These are phyloP conservation scores for Coniella lustricola DNA, from an alignment of 2,329 filamentous ascomycete genomes.

Conservation along the genomic window DNA sequence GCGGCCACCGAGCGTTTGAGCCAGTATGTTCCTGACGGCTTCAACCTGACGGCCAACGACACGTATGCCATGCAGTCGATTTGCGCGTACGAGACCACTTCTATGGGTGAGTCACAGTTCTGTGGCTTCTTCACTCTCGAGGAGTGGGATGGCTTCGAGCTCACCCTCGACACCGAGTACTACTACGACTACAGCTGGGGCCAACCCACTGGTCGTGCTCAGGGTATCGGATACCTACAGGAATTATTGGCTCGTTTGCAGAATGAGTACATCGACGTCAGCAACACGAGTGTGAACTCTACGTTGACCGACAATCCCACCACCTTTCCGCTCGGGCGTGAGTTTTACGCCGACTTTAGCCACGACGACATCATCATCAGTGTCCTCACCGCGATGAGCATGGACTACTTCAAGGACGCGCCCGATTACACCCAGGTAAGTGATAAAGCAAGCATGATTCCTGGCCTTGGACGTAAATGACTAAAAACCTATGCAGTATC, in stretches of 20 bases:
- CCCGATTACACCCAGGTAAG: slow-evolving; percentile 27
- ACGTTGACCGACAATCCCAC: slow-evolving; percentile 37
- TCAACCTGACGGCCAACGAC: slow-evolving; percentile 41
- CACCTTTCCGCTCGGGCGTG: slow-evolving; percentile 39
- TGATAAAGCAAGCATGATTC: not conserved
- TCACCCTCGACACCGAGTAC: slow-evolving; percentile 45
- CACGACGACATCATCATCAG: slow-evolving; percentile 47
- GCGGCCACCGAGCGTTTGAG: slow-evolving; percentile 39
- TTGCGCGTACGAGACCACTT: slow-evolving; percentile 47
- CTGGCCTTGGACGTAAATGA: slow-evolving; percentile 1
- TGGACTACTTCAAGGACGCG: slow-evolving; percentile 46
- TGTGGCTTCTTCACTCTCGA: slow-evolving; percentile 46
- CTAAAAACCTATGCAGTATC: slow-evolving; percentile 23
- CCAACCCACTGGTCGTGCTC: slow-evolving; percentile 42
- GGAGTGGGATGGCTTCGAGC: slow-evolving; percentile 49
- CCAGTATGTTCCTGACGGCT: slow-evolving; percentile 37
- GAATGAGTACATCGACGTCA: slow-evolving; percentile 37
- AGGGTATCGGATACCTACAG: slow-evolving; percentile 45
- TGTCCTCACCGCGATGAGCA: slow-evolving; percentile 41
- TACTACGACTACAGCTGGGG: slow-evolving; percentile 39
- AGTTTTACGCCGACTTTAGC: slow-evolving; percentile 45
- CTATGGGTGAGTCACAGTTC: slow-evolving; percentile 43
- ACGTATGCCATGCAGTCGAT: slow-evolving; percentile 45
- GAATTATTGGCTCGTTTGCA: slow-evolving; percentile 43
- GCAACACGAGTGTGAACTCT: slow-evolving; percentile 45